Evolutionary conservation across 768 basidiomycete genomes (phyloP), one percentile per base, ranked within the genome.

Genomic region (Tylopilus cervinicoccineus): DNA sequence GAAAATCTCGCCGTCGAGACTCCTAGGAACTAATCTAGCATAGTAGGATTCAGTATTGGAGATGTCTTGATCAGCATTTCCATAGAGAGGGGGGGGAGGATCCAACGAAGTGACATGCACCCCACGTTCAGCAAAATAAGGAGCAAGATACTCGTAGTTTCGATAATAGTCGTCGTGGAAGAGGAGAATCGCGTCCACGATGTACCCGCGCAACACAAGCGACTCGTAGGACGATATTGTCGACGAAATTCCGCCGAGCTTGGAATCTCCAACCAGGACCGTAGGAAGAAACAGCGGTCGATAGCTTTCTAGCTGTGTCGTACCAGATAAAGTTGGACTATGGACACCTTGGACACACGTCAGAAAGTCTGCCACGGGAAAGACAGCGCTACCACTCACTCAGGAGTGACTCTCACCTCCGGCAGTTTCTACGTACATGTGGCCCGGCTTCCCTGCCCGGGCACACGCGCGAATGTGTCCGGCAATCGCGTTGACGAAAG

Each of bases 181-280:
- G 53, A 94, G 74, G 20, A 97, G 61, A 24, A 97, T 76, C 20
- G 86, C 80, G 44, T 94, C 90, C 56, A 98, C 74, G 47, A 83
- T 82, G 70, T 92, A 97, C 20, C 95, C 95, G 5, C 95, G 82
- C n/a, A 95, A 72, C 6, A 84, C 61, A 26, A 97, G 81, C 16
- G 94, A 88, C 66, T 98, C 95, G 68, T 92, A 97, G 0, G 95
- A 80, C 2, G 94, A 83, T 50, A 98, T 86, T 1, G 95, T 97
- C 0, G 84, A 82, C 6, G 92, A 94, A 41, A 98, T 98, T 1
- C 95, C 95, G 20, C 95, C 95, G 5, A 99, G 84, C 38, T 82
- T 84, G 0, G 89, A 81, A 52, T 96, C 91, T 1, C 89, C 94
- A 31, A 98, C 72, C 6, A 99, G 78, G 50, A 98, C 70, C 0